Percentiles rank a stretch among this genome's conserved stretches.
phyloP scores from a whole-genome alignment of 129 eudicot species.

The Arctium minus region DNA sequence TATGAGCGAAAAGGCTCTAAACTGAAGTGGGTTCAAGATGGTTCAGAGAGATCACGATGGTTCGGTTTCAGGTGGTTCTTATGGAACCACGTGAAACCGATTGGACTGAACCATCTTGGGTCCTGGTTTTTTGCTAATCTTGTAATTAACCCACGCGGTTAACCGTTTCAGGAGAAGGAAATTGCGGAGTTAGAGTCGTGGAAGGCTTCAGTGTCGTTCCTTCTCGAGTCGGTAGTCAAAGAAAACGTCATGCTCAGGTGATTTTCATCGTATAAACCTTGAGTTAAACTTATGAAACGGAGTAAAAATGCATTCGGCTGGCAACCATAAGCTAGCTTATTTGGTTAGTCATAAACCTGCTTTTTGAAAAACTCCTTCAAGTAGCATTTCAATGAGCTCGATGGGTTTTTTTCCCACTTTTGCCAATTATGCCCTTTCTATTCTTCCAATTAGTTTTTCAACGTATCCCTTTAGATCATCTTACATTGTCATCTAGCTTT shows the following conservation, averaged over 20 bases:
- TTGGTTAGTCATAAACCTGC: neutral
- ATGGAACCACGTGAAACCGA: neutral
- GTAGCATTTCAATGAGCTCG: neutral
- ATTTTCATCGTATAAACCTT: neutral
- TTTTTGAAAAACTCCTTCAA: neutral
- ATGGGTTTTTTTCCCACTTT: neutral
- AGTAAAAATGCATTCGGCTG: neutral
- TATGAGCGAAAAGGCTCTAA: neutral
- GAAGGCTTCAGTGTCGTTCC: slow-evolving; percentile 53
- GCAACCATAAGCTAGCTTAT: neutral
- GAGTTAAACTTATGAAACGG: neutral
- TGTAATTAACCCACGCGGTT: neutral
- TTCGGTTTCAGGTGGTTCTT: neutral
- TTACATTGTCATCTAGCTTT: neutral
- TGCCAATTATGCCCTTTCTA: neutral
- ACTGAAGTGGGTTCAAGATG: neutral
- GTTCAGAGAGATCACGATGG: neutral
- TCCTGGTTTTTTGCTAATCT: neutral
- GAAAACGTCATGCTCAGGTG: slow-evolving; percentile 77
- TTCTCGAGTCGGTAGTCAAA: slow-evolving; percentile 44
- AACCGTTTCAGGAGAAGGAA: slow-evolving; percentile 54
- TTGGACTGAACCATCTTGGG: neutral
- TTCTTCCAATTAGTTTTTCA: neutral
- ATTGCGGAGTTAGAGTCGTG: slow-evolving; percentile 49
- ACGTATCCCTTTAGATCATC: neutral